phyloP scores from a whole-genome alignment of 768 basidiomycete species.

The Lentinula sp. region DNA sequence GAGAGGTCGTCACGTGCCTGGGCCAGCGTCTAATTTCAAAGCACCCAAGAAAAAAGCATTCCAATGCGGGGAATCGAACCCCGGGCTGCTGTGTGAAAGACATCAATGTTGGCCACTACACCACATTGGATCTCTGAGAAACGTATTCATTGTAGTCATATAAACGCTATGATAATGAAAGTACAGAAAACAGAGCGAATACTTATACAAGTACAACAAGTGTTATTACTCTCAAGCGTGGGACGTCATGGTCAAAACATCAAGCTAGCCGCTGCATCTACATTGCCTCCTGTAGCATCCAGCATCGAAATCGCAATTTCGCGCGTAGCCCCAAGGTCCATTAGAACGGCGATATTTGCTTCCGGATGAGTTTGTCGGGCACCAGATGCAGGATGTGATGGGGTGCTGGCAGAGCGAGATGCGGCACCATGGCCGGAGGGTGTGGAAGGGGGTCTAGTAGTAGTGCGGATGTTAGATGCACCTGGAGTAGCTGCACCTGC shows the following conservation, averaged over 20 bases:
- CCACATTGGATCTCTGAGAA: neutral
- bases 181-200: too few species aligned
- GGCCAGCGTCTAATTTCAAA: too few species aligned
- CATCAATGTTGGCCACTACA: constrained; percentile 4
- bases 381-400: constrained; percentile 10
- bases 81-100: constrained; percentile 6
- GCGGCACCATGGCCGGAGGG: constrained; percentile 8
- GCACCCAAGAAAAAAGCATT: neutral
- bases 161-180: too few species aligned
- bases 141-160: too few species aligned
- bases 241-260: constrained; percentile 47
- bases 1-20: too few species aligned
- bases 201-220: too few species aligned
- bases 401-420: neutral
- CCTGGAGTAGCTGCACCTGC: constrained; percentile 10
- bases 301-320: constrained; percentile 74
- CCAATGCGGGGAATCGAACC: constrained; percentile 6
- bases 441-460: constrained; percentile 15
- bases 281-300: constrained; percentile 77
- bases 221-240: too few species aligned
- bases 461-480: constrained; percentile 2
- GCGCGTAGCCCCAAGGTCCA: constrained; percentile 72
- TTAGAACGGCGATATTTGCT: constrained; percentile 51
- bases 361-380: constrained; percentile 43
- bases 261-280: constrained; percentile 84